Conservation (phyloP, 495 filamentous ascomycete genomes). For the Xylaria curta region DNA sequence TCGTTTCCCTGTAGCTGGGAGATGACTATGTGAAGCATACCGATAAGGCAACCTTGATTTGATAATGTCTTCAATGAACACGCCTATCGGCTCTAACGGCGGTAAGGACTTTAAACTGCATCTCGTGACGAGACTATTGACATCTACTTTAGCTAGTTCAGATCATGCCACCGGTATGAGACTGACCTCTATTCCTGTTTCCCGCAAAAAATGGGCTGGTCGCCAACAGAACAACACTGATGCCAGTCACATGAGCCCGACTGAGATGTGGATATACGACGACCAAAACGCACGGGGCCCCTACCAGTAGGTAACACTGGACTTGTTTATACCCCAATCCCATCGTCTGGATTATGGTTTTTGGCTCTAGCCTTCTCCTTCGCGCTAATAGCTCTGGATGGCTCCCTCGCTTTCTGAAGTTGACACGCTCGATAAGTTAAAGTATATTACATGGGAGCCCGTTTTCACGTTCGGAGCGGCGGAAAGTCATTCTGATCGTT, state of each 20-base stretch:
- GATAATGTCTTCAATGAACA: not conserved
- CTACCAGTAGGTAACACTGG: not conserved
- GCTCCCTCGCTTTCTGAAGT: not conserved
- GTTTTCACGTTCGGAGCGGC: no score
- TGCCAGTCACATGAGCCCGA: conserved; percentile 1
- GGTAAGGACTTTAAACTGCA: not conserved
- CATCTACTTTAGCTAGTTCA: not conserved
- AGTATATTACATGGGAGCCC: no score
- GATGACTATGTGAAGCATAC: not conserved
- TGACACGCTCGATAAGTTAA: no score
- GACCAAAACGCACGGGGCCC: not conserved
- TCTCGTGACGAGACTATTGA: not conserved
- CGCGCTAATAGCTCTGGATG: not conserved
- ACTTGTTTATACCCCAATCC: not conserved
- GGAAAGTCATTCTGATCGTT: not conserved
- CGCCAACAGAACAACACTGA: not conserved
- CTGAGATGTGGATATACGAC: conserved; percentile 4
- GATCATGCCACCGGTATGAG: not conserved
- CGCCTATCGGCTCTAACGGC: not conserved
- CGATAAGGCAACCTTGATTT: not conserved
- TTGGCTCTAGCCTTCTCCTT: not conserved
- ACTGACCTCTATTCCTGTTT: conserved; percentile 1
- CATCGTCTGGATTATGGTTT: not conserved
- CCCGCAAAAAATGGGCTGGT: not conserved
- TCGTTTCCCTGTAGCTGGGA: not conserved